Percentiles rank a stretch among this genome's conserved stretches.
These are phyloP conservation scores for Suhomyces kilbournensis DNA, from an alignment of 805 yeast genomes.

Conservation along the genomic window DNA sequence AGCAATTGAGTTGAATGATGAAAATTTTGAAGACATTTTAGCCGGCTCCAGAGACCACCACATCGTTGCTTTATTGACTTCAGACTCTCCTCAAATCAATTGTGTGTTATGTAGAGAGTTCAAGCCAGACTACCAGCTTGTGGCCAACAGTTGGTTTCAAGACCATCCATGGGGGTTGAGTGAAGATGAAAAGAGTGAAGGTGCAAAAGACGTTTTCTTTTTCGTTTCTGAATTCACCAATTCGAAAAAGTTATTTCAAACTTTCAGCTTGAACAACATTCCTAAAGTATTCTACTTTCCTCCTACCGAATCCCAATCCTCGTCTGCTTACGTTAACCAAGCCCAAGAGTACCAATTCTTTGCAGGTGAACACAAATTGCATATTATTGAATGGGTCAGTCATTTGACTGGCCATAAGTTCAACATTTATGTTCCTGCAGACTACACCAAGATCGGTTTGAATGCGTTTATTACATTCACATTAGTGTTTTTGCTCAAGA, in stretches of 20 bases:
- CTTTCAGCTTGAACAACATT: conserved; percentile 61
- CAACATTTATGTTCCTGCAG: conserved; percentile 38
- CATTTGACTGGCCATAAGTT: conserved; percentile 33
- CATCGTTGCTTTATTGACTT: conserved; percentile 66
- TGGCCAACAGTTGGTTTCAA: conserved; percentile 57
- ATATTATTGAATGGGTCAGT: conserved; percentile 35
- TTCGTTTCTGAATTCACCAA: conserved; percentile 70
- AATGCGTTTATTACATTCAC: conserved; percentile 34
- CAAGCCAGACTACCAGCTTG: conserved; percentile 57
- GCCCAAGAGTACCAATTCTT: conserved; percentile 44
- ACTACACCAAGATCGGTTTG: conserved; percentile 38
- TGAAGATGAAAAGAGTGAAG: conserved; percentile 19
- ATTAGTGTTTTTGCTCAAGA: conserved; percentile 22
- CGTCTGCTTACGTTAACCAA: conserved; percentile 26
- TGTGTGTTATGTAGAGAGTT: conserved; percentile 73
- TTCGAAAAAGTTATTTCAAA: conserved; percentile 50
- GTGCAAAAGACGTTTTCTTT: conserved; percentile 50
- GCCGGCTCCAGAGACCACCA: conserved; percentile 68
- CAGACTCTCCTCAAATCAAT: conserved; percentile 68
- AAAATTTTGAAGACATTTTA: conserved; percentile 54
- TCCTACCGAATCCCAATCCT: conserved; percentile 42
- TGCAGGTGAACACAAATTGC: conserved; percentile 41
- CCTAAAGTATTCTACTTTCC: conserved; percentile 69
- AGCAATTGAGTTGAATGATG: conserved; percentile 42
- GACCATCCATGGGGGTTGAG: conserved; percentile 50